phyloP scores from a whole-genome alignment of 2,329 filamentous ascomycete genomes.

The Knufia fluminis region DNA sequence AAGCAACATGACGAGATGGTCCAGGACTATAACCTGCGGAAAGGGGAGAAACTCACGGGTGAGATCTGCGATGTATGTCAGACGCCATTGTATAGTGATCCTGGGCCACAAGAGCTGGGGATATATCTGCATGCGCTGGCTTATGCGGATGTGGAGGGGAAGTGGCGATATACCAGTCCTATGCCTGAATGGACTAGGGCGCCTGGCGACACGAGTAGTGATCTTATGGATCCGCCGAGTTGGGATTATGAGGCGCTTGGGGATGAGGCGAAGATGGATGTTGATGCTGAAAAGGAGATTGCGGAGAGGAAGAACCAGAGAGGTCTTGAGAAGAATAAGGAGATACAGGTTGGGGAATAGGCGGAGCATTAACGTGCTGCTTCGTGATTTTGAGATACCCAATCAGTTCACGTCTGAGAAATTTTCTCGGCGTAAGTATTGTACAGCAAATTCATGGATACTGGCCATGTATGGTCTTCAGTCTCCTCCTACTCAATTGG shows the following conservation, averaged over 20 bases:
- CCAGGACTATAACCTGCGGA: slow-evolving; percentile 76
- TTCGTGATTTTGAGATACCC: too few species aligned
- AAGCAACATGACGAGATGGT: slow-evolving; percentile 66
- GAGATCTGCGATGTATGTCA: slow-evolving; percentile 70
- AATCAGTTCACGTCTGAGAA: too few species aligned
- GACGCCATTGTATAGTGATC: slow-evolving; percentile 87
- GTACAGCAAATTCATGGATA: too few species aligned
- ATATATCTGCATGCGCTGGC: slow-evolving; percentile 88
- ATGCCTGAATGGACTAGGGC: slow-evolving; percentile 82
- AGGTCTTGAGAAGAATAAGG: slow-evolving; percentile 20
- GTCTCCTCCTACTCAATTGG: too few species aligned
- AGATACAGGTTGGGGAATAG: slow-evolving; percentile 2
- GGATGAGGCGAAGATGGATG: slow-evolving; percentile 28
- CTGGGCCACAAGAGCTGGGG: slow-evolving; percentile 77
- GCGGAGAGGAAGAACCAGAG: slow-evolving; percentile 5
- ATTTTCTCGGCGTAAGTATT: too few species aligned
- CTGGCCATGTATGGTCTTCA: too few species aligned
- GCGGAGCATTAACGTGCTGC: too few species aligned
- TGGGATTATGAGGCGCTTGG: slow-evolving; percentile 30
- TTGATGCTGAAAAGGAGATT: slow-evolving; percentile 26
- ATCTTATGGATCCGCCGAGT: slow-evolving; percentile 46
- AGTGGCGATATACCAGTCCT: slow-evolving; percentile 79
- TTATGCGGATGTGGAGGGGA: slow-evolving; percentile 74
- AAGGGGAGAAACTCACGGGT: slow-evolving; percentile 89
- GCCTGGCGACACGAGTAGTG: slow-evolving; percentile 63